These are phyloP conservation scores for Rhododendron ovatum DNA, from an alignment of 148 eudicot species.

Conservation along the genomic window DNA sequence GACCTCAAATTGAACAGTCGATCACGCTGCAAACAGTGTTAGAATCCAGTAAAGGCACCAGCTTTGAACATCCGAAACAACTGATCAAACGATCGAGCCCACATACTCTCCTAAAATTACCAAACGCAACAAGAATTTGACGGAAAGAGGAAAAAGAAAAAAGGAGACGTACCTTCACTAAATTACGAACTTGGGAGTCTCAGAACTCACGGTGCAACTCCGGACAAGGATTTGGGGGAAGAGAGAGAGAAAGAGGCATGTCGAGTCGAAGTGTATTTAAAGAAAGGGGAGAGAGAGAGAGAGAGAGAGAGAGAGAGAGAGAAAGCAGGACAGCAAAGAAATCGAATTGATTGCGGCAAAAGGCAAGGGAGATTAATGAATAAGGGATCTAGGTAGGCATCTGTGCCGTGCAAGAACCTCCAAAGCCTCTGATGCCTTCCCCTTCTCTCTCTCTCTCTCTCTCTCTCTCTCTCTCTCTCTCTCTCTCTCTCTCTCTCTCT, in stretches of 20 bases:
- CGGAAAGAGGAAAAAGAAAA: neutral
- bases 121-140: neutral
- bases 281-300: constrained; percentile 8
- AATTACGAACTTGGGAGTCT: constrained; percentile 2
- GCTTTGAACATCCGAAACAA: constrained; percentile 8
- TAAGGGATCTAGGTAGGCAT: constrained; percentile 49
- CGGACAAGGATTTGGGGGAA: neutral
- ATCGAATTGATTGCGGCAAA: constrained; percentile 67
- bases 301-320: constrained; percentile 2
- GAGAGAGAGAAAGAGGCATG: neutral
- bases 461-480: neutral
- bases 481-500: constrained; percentile 15
- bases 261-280: neutral
- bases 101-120: neutral
- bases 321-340: constrained; percentile 3
- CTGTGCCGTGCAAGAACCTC: constrained; percentile 81
- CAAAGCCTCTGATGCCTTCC: constrained; percentile 25
- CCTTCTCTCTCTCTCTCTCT: neutral
- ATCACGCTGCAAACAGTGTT: constrained; percentile 1
- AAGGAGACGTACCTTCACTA: constrained; percentile 16
- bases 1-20: constrained; percentile 11
- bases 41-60: constrained; percentile 1
- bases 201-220: neutral
- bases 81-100: constrained; percentile 3
- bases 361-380: constrained; percentile 48